Percentiles rank a stretch among this genome's conserved stretches.
Conservation (phyloP, 2,329 filamentous ascomycete genomes). For the Aspergillus sp. region DNA sequence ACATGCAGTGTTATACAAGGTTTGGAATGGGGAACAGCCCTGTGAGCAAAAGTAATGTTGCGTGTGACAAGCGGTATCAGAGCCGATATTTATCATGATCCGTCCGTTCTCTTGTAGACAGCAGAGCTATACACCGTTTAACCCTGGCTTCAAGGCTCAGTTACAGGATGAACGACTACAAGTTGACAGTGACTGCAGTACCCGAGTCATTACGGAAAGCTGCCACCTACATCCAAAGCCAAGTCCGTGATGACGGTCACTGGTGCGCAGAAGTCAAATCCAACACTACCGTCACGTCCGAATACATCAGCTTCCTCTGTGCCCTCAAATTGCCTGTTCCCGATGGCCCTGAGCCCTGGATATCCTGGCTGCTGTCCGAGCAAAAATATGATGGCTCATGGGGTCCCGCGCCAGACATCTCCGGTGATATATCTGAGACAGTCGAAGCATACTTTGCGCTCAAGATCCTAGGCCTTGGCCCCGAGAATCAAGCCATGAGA, state of each 20-base stretch:
- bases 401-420: constrained; percentile 17
- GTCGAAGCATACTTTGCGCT: constrained; percentile 31
- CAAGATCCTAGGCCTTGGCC: constrained; percentile 23
- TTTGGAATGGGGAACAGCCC: too few species aligned
- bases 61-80: too few species aligned
- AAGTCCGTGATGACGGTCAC: constrained; percentile 9
- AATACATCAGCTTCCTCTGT: constrained; percentile 22
- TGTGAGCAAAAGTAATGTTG: too few species aligned
- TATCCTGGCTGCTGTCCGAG: constrained; percentile 9
- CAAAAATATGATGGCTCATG: constrained; percentile 27
- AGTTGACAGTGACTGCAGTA: background rate
- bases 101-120: too few species aligned
- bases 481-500: constrained; percentile 6
- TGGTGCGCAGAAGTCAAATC: constrained; percentile 20
- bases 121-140: too few species aligned
- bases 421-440: constrained; percentile 21
- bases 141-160: background rate
- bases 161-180: background rate
- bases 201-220: background rate
- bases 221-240: background rate
- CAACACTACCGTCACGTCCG: constrained; percentile 18
- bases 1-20: too few species aligned
- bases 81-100: too few species aligned
- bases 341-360: constrained; percentile 5
- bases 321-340: constrained; percentile 14